A percentile compares a stretch with the other conserved stretches of the same genome.
Conservation (phyloP, 768 basidiomycete species). For the Gymnopilus dilepis region DNA sequence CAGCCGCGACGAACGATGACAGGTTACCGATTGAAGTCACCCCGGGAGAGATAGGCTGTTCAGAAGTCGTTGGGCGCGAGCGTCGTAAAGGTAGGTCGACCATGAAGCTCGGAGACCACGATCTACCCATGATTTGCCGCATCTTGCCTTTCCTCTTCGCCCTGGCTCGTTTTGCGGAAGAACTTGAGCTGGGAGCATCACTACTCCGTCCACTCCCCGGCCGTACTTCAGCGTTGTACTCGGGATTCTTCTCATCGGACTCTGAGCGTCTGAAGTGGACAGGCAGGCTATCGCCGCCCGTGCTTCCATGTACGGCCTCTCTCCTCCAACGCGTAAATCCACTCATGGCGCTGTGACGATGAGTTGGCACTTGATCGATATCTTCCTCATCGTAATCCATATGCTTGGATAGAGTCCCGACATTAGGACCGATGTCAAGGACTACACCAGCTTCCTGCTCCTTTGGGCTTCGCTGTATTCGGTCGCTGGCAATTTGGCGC, state of each 20-base stretch:
- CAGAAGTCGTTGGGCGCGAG: conserved; percentile 14
- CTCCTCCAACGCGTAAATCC: conserved; percentile 51
- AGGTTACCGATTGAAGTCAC: conserved; percentile 22
- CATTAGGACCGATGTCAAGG: conserved; percentile 8
- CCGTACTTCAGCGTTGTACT: conserved; percentile 4
- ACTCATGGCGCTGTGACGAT: conserved; percentile 38
- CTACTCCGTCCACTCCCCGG: conserved; percentile 17
- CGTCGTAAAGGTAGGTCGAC: conserved; percentile 36
- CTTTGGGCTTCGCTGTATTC: conserved; percentile 11
- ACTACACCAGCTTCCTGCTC: conserved; percentile 9
- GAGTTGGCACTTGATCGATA: conserved; percentile 3
- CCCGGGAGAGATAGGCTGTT: conserved; percentile 16
- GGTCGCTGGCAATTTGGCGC: conserved; percentile 5
- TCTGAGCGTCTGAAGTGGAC: conserved; percentile 49
- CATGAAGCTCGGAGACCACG: conserved; percentile 41
- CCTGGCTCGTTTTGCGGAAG: conserved; percentile 24
- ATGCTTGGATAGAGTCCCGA: neutral
- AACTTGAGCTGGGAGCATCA: conserved; percentile 21
- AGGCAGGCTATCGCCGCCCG: conserved; percentile 36
- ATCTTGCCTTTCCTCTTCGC: conserved; percentile 43
- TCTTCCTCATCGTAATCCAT: conserved; percentile 7
- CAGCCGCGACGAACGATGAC: conserved; percentile 18
- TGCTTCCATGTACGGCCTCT: conserved; percentile 37
- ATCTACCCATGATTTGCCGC: conserved; percentile 38
- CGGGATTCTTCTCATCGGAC: conserved; percentile 21